Conservation (phyloP, 768 basidiomycete genomes). For the Leccinum longicurvipes region DNA sequence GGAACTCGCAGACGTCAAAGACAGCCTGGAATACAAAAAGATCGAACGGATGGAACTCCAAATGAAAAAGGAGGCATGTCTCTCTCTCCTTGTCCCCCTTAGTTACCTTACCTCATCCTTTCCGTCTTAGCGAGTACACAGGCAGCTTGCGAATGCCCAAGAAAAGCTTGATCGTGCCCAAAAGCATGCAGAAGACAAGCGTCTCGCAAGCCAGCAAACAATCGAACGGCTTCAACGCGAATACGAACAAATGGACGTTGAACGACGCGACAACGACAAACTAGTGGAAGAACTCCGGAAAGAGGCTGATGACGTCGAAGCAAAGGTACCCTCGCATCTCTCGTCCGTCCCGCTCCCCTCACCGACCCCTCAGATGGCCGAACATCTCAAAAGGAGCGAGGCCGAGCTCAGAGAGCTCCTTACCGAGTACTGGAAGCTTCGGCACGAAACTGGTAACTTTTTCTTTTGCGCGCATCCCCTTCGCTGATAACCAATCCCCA, state of each 20-base stretch:
- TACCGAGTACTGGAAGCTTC: constrained; percentile 77
- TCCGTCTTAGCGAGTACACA: constrained; percentile 62
- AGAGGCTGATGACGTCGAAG: constrained; percentile 66
- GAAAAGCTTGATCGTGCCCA: constrained; percentile 81
- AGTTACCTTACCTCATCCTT: neutral
- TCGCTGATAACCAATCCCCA: constrained; percentile 27
- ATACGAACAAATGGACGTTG: constrained; percentile 74
- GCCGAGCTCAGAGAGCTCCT: constrained; percentile 77
- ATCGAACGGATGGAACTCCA: constrained; percentile 72
- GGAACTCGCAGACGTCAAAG: constrained; percentile 63
- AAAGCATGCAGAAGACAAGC: constrained; percentile 77
- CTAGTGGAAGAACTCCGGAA: constrained; percentile 72
- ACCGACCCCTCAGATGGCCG: constrained; percentile 55
- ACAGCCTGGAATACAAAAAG: constrained; percentile 65
- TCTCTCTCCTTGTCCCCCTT: neutral
- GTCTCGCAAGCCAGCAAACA: constrained; percentile 63
- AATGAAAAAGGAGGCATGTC: constrained; percentile 62
- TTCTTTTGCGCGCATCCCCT: neutral
- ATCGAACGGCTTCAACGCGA: constrained; percentile 75
- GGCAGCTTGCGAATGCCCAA: constrained; percentile 76
- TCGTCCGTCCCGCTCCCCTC: neutral
- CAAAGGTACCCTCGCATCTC: constrained; percentile 43
- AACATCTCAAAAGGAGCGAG: constrained; percentile 73
- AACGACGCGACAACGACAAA: constrained; percentile 74
- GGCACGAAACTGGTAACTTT: constrained; percentile 65